Percentiles rank a stretch among this genome's conserved stretches.
Conservation (phyloP, 129 eudicot genomes). For the Silybum marianum region DNA sequence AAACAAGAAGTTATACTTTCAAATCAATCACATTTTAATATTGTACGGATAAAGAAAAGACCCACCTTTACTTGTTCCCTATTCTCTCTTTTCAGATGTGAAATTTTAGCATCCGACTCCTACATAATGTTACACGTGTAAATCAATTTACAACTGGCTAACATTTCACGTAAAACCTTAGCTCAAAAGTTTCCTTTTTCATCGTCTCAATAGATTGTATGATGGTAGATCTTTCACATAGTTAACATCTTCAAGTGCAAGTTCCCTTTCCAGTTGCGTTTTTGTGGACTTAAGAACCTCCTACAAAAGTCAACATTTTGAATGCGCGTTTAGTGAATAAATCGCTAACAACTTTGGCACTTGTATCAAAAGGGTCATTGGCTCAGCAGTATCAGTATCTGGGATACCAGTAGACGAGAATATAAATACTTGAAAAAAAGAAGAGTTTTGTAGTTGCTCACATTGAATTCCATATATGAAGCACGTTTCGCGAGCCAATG, state of each 20-base stretch:
- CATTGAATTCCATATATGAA: constrained; percentile 97
- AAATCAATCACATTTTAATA: constrained; percentile 16
- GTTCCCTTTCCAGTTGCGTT: constrained; percentile 83
- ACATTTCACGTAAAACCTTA: background rate
- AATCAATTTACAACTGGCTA: constrained; percentile 11
- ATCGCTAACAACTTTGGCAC: background rate
- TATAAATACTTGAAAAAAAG: background rate
- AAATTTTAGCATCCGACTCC: constrained; percentile 13
- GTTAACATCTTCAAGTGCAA: constrained; percentile 72
- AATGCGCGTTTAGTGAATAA: background rate
- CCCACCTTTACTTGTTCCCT: constrained; percentile 16
- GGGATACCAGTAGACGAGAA: too few species aligned
- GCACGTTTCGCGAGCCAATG: constrained; percentile 98
- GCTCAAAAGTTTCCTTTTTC: background rate
- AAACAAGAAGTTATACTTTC: constrained; percentile 15
- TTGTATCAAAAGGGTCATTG: too few species aligned
- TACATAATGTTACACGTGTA: constrained; percentile 13
- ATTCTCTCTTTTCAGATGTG: background rate
- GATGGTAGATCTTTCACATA: constrained; percentile 85
- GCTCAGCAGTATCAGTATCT: too few species aligned
- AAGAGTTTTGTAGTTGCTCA: constrained; percentile 24
- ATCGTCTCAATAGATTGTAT: constrained; percentile 62
- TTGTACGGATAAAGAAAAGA: constrained; percentile 23
- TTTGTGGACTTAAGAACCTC: constrained; percentile 92
- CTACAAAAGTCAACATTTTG: constrained; percentile 25